Evolutionary conservation across 78 protist species (phyloP).

Genomic region (slime mould (Dictyostelium discoideum)): DNA sequence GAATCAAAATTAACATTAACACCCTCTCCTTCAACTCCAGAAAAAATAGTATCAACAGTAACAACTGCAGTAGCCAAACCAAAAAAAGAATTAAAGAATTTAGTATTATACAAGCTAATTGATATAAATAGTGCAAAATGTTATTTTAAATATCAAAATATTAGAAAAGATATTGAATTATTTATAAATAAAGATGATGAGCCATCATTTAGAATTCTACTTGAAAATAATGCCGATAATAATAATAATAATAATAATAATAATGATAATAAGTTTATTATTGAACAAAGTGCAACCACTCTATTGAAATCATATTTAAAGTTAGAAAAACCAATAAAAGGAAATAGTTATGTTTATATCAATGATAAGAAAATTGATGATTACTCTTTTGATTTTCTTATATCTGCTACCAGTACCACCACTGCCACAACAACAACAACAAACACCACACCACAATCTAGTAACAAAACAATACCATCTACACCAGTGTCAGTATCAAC

Average conservation of each 20-base stretch:
- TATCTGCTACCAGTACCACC: not conserved
- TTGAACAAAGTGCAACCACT: slow-evolving; percentile 21
- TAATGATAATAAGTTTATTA: not conserved
- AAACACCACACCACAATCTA: not conserved
- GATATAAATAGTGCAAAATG: not conserved
- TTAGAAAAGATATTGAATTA: not conserved
- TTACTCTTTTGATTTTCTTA: not conserved
- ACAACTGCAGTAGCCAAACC: not conserved
- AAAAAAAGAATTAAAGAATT: slow-evolving; percentile 16
- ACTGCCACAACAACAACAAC: not conserved
- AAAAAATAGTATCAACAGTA: not conserved
- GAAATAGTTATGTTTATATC: slow-evolving; percentile 22
- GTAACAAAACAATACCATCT: not conserved
- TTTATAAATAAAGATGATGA: not conserved
- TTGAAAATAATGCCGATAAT: not conserved
- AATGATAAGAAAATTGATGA: slow-evolving; percentile 50
- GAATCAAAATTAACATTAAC: not conserved
- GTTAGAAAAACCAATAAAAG: slow-evolving; percentile 19
- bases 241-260: not conserved
- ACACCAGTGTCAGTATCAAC: slow-evolving; percentile 1
- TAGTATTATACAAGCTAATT: not conserved
- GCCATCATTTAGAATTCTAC: not conserved
- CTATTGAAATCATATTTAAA: not conserved
- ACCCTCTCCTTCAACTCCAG: not conserved
- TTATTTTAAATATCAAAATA: not conserved